These are phyloP conservation scores for Bipolaris victoriae DNA, from an alignment of 2,329 filamentous ascomycete genomes.

Conservation along the genomic window DNA sequence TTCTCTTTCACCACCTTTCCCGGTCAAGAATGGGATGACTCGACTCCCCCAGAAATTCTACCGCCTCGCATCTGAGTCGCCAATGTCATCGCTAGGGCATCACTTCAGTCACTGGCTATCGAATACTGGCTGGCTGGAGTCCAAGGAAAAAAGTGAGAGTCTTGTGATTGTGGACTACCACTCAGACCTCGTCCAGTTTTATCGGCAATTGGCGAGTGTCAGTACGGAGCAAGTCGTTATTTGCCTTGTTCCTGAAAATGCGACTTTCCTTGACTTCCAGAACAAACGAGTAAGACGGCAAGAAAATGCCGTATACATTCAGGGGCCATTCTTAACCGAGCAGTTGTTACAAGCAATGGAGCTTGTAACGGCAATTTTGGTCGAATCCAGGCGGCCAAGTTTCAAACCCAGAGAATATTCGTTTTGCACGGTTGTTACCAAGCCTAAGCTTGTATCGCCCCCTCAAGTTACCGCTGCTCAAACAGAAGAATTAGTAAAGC, in stretches of 20 bases:
- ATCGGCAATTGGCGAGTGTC: conserved; percentile 17
- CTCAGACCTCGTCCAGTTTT: conserved; percentile 25
- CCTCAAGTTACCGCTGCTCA: not conserved
- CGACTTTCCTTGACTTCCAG: conserved; percentile 25
- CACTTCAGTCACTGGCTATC: conserved; percentile 25
- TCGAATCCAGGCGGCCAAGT: conserved; percentile 10
- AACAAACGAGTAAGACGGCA: conserved; percentile 17
- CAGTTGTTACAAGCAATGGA: conserved; percentile 24
- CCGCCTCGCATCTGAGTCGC: conserved; percentile 16
- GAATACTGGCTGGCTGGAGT: conserved; percentile 20
- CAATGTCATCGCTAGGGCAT: conserved; percentile 17
- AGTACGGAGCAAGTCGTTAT: conserved; percentile 30
- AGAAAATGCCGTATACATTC: conserved; percentile 34
- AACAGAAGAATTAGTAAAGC: not conserved
- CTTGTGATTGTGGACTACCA: conserved; percentile 38
- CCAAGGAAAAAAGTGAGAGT: conserved; percentile 11
- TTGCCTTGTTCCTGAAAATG: conserved; percentile 39
- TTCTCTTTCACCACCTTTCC: conserved; percentile 22
- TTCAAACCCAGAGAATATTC: not conserved
- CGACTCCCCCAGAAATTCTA: conserved; percentile 20
- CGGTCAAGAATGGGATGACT: conserved; percentile 7
- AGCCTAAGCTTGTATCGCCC: not conserved
- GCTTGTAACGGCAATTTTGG: conserved; percentile 20
- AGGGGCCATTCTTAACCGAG: conserved; percentile 35
- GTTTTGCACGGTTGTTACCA: conserved; percentile 2